These are phyloP conservation scores for Flueggea neowawraea DNA, from an alignment of 441 rosid species.

Conservation along the genomic window DNA sequence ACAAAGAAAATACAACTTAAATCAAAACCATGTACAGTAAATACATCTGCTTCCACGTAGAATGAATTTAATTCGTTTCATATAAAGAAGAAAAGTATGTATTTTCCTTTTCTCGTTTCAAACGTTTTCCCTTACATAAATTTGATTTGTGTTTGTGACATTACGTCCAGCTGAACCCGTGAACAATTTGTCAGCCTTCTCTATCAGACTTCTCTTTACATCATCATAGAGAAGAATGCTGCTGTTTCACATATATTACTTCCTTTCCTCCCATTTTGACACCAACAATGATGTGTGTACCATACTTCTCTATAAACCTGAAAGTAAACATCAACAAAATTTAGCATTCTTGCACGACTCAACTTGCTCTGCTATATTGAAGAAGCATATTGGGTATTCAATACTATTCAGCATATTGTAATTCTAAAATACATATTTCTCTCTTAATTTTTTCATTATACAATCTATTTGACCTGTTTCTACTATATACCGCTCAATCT, in stretches of 20 bases:
- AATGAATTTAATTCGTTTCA: not conserved
- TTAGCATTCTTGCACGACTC: too few species aligned
- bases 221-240: constrained; percentile 76
- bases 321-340: constrained; percentile 6
- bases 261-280: constrained; percentile 98
- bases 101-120: not conserved
- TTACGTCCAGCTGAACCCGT: constrained; percentile 13
- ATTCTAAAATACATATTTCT: too few species aligned
- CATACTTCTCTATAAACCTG: constrained; percentile 87
- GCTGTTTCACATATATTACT: constrained; percentile 82
- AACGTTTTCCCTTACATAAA: constrained; percentile 19
- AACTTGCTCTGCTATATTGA: too few species aligned
- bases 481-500: too few species aligned
- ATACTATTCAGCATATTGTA: too few species aligned
- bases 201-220: constrained; percentile 70
- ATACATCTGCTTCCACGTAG: too few species aligned
- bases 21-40: not conserved
- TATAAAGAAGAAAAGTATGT: not conserved
- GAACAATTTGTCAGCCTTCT: constrained; percentile 84
- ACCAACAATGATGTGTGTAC: constrained; percentile 89
- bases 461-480: too few species aligned
- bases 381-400: too few species aligned
- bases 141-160: constrained; percentile 4
- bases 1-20: not conserved
- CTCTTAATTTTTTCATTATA: too few species aligned